Percentiles rank a stretch among this genome's conserved stretches.
phyloP scores from a whole-genome alignment of 2,329 filamentous ascomycete genomes.

The Zasmidium angulare region DNA sequence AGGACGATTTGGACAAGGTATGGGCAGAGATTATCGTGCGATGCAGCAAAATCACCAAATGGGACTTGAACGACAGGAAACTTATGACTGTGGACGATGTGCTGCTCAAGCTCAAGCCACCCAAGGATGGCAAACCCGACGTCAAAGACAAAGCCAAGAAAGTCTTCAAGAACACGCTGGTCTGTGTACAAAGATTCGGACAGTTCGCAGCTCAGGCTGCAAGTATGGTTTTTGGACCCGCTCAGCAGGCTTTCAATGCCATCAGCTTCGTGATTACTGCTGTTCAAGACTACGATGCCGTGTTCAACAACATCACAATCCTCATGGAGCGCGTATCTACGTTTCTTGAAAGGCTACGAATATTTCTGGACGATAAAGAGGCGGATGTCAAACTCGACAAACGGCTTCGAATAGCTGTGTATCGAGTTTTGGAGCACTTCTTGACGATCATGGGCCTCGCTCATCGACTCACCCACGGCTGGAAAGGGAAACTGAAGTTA shows the following conservation, averaged over 20 bases:
- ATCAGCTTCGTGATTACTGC: constrained; percentile 13
- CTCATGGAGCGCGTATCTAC: constrained; percentile 8
- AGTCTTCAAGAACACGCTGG: constrained; percentile 4
- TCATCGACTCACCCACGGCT: constrained; percentile 4
- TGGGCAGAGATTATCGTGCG: constrained; percentile 4
- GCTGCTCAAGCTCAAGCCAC: constrained; percentile 1
- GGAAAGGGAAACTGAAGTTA: constrained; percentile 9
- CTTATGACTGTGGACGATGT: constrained; percentile 7
- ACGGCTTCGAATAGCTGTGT: constrained; percentile 1
- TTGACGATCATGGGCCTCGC: constrained; percentile 3
- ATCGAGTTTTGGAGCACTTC: constrained; percentile 12
- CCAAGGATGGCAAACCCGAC: constrained; percentile 2
- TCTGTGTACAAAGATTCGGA: constrained; percentile 7
- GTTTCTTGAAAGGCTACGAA: constrained; percentile 9
- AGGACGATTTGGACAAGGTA: constrained; percentile 6
- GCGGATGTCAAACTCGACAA: constrained; percentile 5
- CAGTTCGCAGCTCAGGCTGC: constrained; percentile 3
- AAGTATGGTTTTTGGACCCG: constrained; percentile 6
- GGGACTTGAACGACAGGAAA: background rate
- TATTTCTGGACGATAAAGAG: constrained; percentile 6
- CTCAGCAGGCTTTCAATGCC: constrained; percentile 14
- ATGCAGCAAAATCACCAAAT: constrained; percentile 5
- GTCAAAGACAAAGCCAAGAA: constrained; percentile 7
- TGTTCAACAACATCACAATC: constrained; percentile 10
- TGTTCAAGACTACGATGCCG: constrained; percentile 13